A percentile compares a stretch with the other conserved stretches of the same genome.
These are phyloP conservation scores for Boletus mariae DNA, from an alignment of 1,284 basidiomycete genomes.

Conservation along the genomic window DNA sequence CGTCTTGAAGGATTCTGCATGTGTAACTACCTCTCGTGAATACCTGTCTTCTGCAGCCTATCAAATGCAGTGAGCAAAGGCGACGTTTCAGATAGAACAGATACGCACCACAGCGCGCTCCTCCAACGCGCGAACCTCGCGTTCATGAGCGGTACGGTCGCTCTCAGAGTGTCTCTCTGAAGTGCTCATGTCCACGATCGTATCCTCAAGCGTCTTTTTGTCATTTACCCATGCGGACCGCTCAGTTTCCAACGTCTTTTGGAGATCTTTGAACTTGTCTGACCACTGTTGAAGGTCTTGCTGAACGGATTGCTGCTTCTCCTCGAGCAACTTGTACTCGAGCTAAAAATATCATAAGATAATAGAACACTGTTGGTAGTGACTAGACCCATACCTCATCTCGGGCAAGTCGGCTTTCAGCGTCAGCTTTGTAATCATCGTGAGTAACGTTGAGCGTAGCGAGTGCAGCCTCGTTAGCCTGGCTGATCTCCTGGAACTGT, in stretches of 20 bases:
- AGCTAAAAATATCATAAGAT: slow-evolving; percentile 43
- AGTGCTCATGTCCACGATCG: slow-evolving; percentile 70
- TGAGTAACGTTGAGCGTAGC: slow-evolving; percentile 66
- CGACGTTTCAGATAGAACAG: not conserved
- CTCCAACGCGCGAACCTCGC: slow-evolving; percentile 61
- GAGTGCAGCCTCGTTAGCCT: slow-evolving; percentile 77
- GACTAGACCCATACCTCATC: slow-evolving; percentile 52
- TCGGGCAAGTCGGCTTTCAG: slow-evolving; percentile 60
- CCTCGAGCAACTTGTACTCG: slow-evolving; percentile 62
- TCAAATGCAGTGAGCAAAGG: not conserved
- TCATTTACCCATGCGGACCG: slow-evolving; percentile 69
- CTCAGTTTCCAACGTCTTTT: slow-evolving; percentile 63
- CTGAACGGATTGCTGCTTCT: slow-evolving; percentile 54
- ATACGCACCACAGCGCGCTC: slow-evolving; percentile 62
- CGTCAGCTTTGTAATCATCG: slow-evolving; percentile 73
- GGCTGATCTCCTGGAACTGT: slow-evolving; percentile 82
- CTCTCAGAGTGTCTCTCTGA: slow-evolving; percentile 64
- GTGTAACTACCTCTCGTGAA: slow-evolving; percentile 74
- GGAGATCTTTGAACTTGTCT: slow-evolving; percentile 53
- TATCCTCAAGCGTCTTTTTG: slow-evolving; percentile 75
- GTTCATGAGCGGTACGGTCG: slow-evolving; percentile 61
- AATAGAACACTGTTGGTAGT: slow-evolving; percentile 2
- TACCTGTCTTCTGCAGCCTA: slow-evolving; percentile 81
- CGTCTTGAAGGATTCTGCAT: slow-evolving; percentile 78
- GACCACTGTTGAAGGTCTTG: slow-evolving; percentile 54